Evolutionary conservation across 2,329 filamentous ascomycete genomes (phyloP).

Genomic region (Lachnellula subtilissima): DNA sequence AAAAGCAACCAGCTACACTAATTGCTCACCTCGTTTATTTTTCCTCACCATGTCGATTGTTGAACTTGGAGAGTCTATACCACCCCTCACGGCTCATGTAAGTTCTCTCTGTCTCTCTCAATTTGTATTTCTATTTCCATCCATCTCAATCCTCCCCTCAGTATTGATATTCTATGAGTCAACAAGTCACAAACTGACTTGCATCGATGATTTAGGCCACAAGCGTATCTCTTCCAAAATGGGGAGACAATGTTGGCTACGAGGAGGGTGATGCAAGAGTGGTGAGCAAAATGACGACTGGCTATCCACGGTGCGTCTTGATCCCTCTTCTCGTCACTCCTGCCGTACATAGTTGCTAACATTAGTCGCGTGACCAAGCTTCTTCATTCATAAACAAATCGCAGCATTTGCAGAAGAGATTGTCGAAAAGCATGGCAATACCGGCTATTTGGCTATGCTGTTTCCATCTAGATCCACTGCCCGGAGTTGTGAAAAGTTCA

Average conservation of each 20-base stretch:
- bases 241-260: slow-evolving; percentile 85
- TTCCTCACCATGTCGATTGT: slow-evolving; percentile 28
- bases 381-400: slow-evolving; percentile 87
- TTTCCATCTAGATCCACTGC: slow-evolving; percentile 72
- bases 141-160: neutral
- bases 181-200: slow-evolving; percentile 4
- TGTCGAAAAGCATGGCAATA: slow-evolving; percentile 55
- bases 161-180: neutral
- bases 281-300: slow-evolving; percentile 76
- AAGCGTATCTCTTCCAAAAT: slow-evolving; percentile 92
- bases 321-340: neutral
- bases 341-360: slow-evolving; percentile 14
- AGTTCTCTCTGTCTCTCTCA: slow-evolving; percentile 10
- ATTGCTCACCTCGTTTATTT: neutral
- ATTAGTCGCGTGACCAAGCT: slow-evolving; percentile 47
- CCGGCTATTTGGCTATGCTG: slow-evolving; percentile 68
- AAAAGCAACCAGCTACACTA: neutral
- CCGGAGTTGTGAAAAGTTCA: slow-evolving; percentile 69
- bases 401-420: slow-evolving; percentile 67
- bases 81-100: slow-evolving; percentile 33
- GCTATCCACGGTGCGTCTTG: slow-evolving; percentile 69
- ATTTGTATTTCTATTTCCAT: neutral
- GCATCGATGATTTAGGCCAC: slow-evolving; percentile 64
- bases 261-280: slow-evolving; percentile 91
- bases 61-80: slow-evolving; percentile 33